Percentiles rank a stretch among this genome's conserved stretches.
Conservation (phyloP, 768 basidiomycete species). For the Plicaturopsis crispa region DNA sequence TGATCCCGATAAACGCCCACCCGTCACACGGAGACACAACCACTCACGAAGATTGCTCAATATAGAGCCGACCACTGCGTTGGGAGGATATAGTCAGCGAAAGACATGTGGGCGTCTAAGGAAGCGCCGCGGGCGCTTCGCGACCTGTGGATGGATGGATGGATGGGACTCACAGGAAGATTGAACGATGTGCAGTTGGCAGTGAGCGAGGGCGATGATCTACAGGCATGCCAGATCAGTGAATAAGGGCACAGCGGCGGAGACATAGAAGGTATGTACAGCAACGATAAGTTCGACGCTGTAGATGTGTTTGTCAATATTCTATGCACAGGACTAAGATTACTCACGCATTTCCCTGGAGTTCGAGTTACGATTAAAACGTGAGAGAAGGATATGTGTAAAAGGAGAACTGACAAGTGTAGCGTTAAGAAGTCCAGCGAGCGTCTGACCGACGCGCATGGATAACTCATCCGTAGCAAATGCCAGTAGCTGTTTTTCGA, state of each 20-base stretch:
- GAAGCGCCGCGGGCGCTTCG: too few species aligned
- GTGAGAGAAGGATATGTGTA: not conserved
- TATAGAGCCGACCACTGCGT: slow-evolving; percentile 78
- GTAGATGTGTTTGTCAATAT: not conserved
- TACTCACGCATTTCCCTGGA: slow-evolving; percentile 37
- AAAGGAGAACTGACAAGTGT: slow-evolving; percentile 48
- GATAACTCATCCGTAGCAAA: slow-evolving; percentile 86
- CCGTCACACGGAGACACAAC: slow-evolving; percentile 6
- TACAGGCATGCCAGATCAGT: slow-evolving; percentile 16
- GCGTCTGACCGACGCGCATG: slow-evolving; percentile 72
- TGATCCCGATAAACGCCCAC: not conserved
- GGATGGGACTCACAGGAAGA: slow-evolving; percentile 49
- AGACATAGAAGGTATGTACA: slow-evolving; percentile 32
- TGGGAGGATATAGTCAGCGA: too few species aligned
- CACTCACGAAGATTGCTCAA: slow-evolving; percentile 63
- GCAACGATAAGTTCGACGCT: slow-evolving; percentile 67
- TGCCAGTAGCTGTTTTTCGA: slow-evolving; percentile 51
- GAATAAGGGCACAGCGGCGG: not conserved
- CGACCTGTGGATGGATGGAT: too few species aligned
- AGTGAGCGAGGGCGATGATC: slow-evolving; percentile 79
- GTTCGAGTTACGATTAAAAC: not conserved
- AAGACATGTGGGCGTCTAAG: too few species aligned
- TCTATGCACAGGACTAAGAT: slow-evolving; percentile 35
- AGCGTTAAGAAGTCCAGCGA: slow-evolving; percentile 81
- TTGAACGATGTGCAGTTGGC: slow-evolving; percentile 76